phyloP scores from a whole-genome alignment of 1,139 yeast species.

The Candida buenavistaensis region DNA sequence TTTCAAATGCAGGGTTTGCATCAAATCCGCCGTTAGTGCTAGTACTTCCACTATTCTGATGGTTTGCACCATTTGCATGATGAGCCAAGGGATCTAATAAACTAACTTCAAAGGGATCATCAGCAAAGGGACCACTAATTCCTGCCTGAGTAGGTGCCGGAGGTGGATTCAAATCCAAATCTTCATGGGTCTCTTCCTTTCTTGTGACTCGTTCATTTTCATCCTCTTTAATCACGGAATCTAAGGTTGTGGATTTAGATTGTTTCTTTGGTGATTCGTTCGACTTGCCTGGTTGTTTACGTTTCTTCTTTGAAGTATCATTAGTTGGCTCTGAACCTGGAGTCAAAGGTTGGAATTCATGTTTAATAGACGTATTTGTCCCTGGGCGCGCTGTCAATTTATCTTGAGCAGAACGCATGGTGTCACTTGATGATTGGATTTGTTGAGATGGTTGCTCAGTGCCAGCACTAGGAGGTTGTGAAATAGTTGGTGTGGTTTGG shows the following conservation, averaged over 20 bases:
- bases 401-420: conserved; percentile 4
- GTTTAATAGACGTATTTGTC: conserved; percentile 29
- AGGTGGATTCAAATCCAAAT: conserved; percentile 18
- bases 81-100: conserved; percentile 22
- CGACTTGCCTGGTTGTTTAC: conserved; percentile 22
- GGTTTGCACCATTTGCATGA: conserved; percentile 2
- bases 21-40: conserved; percentile 12
- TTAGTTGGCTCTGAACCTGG: conserved; percentile 42
- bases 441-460: conserved; percentile 18
- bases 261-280: conserved; percentile 39
- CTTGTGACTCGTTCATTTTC: conserved; percentile 27
- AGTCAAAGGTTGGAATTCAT: conserved; percentile 44
- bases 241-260: conserved; percentile 15
- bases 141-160: conserved; percentile 22
- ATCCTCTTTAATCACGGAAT: conserved; percentile 10
- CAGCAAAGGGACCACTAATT: conserved; percentile 24
- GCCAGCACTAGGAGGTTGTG: conserved; percentile 14
- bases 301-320: conserved; percentile 25
- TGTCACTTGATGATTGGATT: conserved; percentile 2
- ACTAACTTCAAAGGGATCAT: conserved; percentile 41
- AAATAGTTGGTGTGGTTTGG: conserved; percentile 9
- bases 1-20: conserved; percentile 30
- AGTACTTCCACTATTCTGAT: conserved; percentile 10
- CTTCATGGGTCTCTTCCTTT: conserved; percentile 17
- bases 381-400: conserved; percentile 5